Percentiles rank a stretch among this genome's conserved stretches.
phyloP scores from a whole-genome alignment of 129 eudicot species.

The Pittosporum tobira region DNA sequence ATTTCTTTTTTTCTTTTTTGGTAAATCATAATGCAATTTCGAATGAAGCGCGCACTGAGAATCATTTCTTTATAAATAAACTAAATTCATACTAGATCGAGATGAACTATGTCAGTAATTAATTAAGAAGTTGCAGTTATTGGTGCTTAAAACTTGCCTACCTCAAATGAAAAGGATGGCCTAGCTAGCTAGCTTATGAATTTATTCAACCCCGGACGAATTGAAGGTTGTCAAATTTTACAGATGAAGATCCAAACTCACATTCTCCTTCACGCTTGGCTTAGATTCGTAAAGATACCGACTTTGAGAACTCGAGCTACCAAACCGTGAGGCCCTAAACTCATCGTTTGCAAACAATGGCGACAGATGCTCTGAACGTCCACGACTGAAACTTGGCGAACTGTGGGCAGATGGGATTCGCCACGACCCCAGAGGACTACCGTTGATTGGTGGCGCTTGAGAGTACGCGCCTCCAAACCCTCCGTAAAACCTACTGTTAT shows the following conservation, averaged over 20 bases:
- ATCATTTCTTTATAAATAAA: too few species aligned
- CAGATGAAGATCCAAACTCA: slow-evolving; percentile 94
- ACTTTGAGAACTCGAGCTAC: slow-evolving; percentile 26
- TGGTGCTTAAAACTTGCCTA: too few species aligned
- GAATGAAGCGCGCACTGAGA: too few species aligned
- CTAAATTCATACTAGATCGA: too few species aligned
- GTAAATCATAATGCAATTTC: too few species aligned
- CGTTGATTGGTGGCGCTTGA: slow-evolving; percentile 53
- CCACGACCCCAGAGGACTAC: slow-evolving; percentile 71
- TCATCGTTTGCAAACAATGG: slow-evolving; percentile 20
- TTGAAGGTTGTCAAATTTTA: slow-evolving; percentile 18
- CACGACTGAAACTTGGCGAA: slow-evolving; percentile 23
- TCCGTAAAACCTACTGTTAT: slow-evolving; percentile 24
- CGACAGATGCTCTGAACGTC: slow-evolving; percentile 17
- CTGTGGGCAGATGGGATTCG: slow-evolving; percentile 39
- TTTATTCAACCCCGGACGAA: too few species aligned
- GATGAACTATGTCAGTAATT: too few species aligned
- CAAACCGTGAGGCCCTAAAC: slow-evolving; percentile 12
- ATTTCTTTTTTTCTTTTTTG: too few species aligned
- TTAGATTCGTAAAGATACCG: slow-evolving; percentile 43
- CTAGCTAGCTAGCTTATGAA: background rate
- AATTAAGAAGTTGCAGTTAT: too few species aligned
- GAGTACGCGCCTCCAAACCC: slow-evolving; percentile 13
- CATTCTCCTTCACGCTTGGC: slow-evolving; percentile 54
- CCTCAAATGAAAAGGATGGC: background rate